phyloP scores from a whole-genome alignment of 441 rosid species.

The Flueggea neowawraea region DNA sequence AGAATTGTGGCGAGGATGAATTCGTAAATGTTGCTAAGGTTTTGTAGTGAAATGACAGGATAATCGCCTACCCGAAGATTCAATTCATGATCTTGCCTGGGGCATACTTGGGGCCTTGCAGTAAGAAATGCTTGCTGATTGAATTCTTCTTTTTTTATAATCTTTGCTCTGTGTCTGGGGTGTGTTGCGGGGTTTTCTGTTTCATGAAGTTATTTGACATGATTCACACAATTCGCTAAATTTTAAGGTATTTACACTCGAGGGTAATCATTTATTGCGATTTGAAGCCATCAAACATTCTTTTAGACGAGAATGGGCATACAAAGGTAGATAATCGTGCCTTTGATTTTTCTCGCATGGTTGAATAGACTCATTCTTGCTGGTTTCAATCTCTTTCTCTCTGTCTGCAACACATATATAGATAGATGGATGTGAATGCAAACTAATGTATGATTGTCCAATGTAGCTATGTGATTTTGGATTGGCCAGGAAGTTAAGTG shows the following conservation, averaged over 20 bases:
- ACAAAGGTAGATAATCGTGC: constrained; percentile 50
- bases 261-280: constrained; percentile 93
- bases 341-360: too few species aligned
- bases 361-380: too few species aligned
- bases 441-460: constrained; percentile 1
- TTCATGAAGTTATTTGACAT: too few species aligned
- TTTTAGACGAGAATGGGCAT: constrained; percentile 90
- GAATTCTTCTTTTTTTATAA: not conserved
- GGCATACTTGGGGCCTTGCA: constrained; percentile 82
- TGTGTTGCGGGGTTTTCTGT: too few species aligned
- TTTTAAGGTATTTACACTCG: constrained; percentile 70
- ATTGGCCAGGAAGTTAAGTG: constrained; percentile 79
- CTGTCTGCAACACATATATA: too few species aligned
- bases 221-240: not conserved
- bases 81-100: constrained; percentile 71
- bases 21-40: not conserved
- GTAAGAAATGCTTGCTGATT: constrained; percentile 45
- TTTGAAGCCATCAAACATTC: constrained; percentile 93
- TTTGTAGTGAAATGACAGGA: constrained; percentile 53
- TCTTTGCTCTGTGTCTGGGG: not conserved
- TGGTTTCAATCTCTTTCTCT: too few species aligned
- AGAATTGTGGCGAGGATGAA: too few species aligned
- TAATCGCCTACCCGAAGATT: constrained; percentile 86
- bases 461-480: constrained; percentile 98
- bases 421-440: too few species aligned